Evolutionary conservation across 768 basidiomycete genomes (phyloP).

Genomic region (Suillus subaureus): DNA sequence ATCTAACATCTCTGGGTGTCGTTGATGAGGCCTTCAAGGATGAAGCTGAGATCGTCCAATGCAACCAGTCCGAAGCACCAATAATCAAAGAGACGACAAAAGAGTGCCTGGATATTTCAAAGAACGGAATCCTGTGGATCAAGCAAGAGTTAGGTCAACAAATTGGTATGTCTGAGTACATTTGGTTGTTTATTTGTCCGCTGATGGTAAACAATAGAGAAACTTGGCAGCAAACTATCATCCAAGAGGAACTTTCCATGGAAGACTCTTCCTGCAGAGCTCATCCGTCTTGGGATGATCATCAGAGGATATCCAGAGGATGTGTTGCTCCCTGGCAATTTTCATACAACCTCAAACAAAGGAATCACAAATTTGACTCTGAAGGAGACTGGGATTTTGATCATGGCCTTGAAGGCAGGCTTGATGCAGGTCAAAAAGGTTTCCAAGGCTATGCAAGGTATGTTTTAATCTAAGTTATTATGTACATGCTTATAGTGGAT

Average conservation of each 20-base stretch:
- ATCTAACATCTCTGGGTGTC: neutral
- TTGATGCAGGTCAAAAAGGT: neutral
- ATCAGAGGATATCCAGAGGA: neutral
- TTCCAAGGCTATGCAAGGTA: neutral
- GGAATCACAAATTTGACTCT: neutral
- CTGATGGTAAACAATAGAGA: neutral
- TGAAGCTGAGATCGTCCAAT: neutral
- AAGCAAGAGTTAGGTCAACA: neutral
- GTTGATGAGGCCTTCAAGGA: neutral
- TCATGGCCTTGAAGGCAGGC: neutral
- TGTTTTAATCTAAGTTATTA: neutral
- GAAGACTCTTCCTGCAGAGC: neutral
- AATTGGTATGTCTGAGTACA: neutral
- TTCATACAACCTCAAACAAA: neutral
- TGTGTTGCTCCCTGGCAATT: constrained; percentile 4
- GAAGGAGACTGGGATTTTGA: neutral
- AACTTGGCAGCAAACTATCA: neutral
- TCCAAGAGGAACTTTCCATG: constrained; percentile 8
- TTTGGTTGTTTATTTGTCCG: neutral
- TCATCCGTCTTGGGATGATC: neutral
- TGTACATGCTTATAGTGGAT: neutral
- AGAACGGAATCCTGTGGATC: neutral
- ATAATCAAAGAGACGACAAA: neutral
- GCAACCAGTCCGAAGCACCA: neutral
- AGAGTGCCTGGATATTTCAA: neutral